Percentiles rank a stretch among this genome's conserved stretches.
phyloP scores from a whole-genome alignment of 257 asterid species.

The Marsdenia floribunda region DNA sequence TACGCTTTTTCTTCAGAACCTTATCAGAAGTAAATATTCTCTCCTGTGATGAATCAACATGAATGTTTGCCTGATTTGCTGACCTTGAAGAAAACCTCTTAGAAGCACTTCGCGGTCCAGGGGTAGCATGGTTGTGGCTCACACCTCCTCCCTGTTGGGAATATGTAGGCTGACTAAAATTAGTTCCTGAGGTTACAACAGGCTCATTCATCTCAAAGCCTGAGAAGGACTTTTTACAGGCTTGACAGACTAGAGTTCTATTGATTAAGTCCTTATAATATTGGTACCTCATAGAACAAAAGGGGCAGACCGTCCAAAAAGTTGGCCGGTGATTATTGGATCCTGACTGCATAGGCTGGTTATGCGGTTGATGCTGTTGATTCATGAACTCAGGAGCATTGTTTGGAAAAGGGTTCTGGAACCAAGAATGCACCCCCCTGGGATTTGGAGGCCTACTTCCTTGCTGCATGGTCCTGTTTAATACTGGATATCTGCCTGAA shows the following conservation, averaged over 20 bases:
- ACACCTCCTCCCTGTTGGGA: conserved; percentile 10
- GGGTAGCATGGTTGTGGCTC: conserved; percentile 11
- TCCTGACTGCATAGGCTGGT: conserved; percentile 21
- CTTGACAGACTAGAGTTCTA: conserved; percentile 23
- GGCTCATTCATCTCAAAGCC: conserved; percentile 27
- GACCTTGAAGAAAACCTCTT: conserved; percentile 5
- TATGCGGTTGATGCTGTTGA: conserved; percentile 20
- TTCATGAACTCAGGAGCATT: conserved; percentile 19
- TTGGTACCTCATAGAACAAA: conserved; percentile 25
- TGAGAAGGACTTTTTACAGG: conserved; percentile 20
- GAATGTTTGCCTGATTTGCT: background rate
- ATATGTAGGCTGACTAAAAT: conserved; percentile 13
- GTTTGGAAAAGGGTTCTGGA: conserved; percentile 15
- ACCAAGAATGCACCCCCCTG: conserved; percentile 28
- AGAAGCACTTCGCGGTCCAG: conserved; percentile 7
- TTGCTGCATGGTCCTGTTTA: conserved; percentile 10
- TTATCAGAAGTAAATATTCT: conserved; percentile 10
- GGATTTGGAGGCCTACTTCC: conserved; percentile 23
- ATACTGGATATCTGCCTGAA: conserved; percentile 20
- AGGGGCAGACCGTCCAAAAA: conserved; percentile 39
- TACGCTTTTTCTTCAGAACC: conserved; percentile 10
- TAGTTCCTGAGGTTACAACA: conserved; percentile 5
- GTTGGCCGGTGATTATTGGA: conserved; percentile 18
- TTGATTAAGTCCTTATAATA: conserved; percentile 21
- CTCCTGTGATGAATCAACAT: conserved; percentile 6